phyloP scores from a whole-genome alignment of 305 asterid genomes.

The Rubia occidens region DNA sequence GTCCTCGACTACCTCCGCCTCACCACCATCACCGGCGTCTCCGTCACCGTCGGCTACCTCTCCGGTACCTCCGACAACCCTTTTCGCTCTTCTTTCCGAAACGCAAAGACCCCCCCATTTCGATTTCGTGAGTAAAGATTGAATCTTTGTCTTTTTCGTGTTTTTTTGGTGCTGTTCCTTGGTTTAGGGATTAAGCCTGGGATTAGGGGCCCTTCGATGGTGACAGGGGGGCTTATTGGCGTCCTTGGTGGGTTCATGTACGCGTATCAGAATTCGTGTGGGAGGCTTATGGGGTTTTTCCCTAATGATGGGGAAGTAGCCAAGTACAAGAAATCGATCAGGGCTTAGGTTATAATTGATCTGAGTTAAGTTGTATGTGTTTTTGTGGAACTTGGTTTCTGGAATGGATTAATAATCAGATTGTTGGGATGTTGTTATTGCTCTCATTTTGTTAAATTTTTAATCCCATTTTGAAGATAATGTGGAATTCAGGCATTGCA shows the following conservation, averaged over 20 bases:
- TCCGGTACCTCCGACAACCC: too few species aligned
- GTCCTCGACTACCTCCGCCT: too few species aligned
- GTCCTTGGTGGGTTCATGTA: slow-evolving; percentile 93
- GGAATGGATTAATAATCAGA: slow-evolving; percentile 11
- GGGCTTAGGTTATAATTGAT: slow-evolving; percentile 16
- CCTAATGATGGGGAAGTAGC: slow-evolving; percentile 94
- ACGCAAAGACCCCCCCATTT: too few species aligned
- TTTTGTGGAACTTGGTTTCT: slow-evolving; percentile 1
- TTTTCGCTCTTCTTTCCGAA: too few species aligned
- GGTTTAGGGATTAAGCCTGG: slow-evolving; percentile 83
- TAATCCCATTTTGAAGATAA: neutral
- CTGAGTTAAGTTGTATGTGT: slow-evolving; percentile 3
- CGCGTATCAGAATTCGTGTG: slow-evolving; percentile 91
- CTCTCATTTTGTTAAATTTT: neutral
- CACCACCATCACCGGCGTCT: too few species aligned
- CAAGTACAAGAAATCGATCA: slow-evolving; percentile 56
- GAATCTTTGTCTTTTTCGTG: neutral
- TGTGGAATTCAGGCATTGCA: neutral
- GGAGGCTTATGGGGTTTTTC: slow-evolving; percentile 96
- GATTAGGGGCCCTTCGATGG: slow-evolving; percentile 94
- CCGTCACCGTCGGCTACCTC: too few species aligned
- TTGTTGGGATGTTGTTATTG: slow-evolving; percentile 1
- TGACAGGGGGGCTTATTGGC: slow-evolving; percentile 91
- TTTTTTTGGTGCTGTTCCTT: neutral
- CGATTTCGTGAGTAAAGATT: neutral